These are phyloP conservation scores for Camelina sativa DNA, from an alignment of 345 rosid species.

Conservation along the genomic window DNA sequence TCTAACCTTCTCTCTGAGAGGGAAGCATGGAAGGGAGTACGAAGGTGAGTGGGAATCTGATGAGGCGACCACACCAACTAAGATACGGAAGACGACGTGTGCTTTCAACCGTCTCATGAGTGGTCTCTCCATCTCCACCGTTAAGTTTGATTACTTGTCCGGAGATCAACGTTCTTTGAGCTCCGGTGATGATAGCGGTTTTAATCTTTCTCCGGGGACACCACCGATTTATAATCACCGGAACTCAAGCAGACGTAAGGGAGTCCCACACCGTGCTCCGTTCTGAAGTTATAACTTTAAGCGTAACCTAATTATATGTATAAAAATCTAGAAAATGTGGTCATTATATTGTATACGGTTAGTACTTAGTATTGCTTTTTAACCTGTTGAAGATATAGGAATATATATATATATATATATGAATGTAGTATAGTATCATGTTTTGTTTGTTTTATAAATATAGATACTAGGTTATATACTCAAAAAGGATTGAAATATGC, in stretches of 20 bases:
- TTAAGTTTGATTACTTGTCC: conserved; percentile 36
- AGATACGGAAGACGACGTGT: conserved; percentile 63
- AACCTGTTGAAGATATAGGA: neutral
- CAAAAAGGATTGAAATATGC: conserved; percentile 3
- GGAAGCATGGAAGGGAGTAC: conserved; percentile 55
- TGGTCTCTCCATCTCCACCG: conserved; percentile 56
- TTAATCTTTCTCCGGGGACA: conserved; percentile 63
- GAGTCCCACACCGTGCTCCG: conserved; percentile 87
- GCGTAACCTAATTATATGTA: conserved; percentile 20
- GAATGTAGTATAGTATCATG: too few relatives aligned
- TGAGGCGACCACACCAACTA: conserved; percentile 70
- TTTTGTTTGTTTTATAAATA: too few relatives aligned
- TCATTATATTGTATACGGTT: conserved; percentile 20
- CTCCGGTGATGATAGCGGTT: conserved; percentile 67
- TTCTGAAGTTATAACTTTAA: conserved; percentile 35
- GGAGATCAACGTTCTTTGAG: conserved; percentile 51
- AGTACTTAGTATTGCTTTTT: neutral
- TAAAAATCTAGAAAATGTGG: neutral
- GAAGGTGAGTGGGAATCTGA: conserved; percentile 69
- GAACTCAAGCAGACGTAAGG: conserved; percentile 80
- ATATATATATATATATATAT: too few relatives aligned
- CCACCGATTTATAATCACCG: conserved; percentile 64
- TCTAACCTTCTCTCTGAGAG: conserved; percentile 62
- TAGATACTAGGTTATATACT: neutral
- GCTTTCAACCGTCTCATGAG: conserved; percentile 68